Base-by-base conservation (phyloP, 169 alveolate genomes). In the Fabrea salina region DNA sequence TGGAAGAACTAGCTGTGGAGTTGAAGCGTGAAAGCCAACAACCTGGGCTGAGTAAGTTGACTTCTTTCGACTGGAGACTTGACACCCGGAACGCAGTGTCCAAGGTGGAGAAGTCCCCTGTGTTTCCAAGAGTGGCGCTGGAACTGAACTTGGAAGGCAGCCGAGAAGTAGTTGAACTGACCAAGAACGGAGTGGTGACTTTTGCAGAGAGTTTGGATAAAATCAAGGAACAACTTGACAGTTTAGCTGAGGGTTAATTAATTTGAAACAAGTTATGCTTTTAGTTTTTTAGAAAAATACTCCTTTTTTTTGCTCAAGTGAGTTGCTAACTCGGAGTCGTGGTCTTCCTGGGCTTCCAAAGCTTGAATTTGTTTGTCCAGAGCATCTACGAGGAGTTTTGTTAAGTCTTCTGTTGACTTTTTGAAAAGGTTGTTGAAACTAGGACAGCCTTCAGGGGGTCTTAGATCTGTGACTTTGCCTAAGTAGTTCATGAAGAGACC, bases 371-470 rank as follows among this genome's bases (percentile, higher is more conserved):
- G 95, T 16, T 91, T 89, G 66, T 76, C 77, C 37, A 93, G 70
- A 30, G 98, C 98, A 50, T 80, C 78, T 6, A 90, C 83, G 43
- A 94, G 68, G 3, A 92, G 66, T 59, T 82, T 72, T 43, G 79
- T 61, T 27, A 93, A 79, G 71, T 89, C 84, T 16, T 40, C 30
- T 61, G 87, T 93, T 35, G 79, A 82, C 83, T 80, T 80, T 72
- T 90, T 86, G 41, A 75, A 86, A 33, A 92, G 76, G 77, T 88
- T 90, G 57, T 87, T 86, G 81, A 91, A 93, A 61, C 95, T 92
- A 8, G 99, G 99, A 19, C 96, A 92, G 16, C 87, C 83, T 53
- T 96, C 97, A 40, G 80, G 54, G 19, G 98, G 98, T 54, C 99
- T 94, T 54, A 96, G 82, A 81, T 96, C 98, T 82, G 93, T 90